Conservation (phyloP, 2,329 filamentous ascomycete species). For the Epicoccum sorghinum region DNA sequence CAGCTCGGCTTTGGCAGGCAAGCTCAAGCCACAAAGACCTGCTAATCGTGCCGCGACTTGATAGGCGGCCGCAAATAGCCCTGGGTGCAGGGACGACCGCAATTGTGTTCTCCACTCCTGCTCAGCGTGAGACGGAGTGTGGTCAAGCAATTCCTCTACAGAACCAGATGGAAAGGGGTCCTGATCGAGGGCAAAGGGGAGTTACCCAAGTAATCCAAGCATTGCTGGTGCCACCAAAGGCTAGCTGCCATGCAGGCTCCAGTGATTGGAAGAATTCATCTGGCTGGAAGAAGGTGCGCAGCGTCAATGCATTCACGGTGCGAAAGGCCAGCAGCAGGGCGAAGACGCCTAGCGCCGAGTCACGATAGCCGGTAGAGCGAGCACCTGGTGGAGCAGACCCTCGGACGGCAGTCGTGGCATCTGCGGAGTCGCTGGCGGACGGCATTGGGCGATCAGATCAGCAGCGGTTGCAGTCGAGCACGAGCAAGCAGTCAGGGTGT, state of each 20-base stretch:
- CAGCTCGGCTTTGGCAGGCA: slow-evolving; percentile 67
- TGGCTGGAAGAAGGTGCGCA: slow-evolving; percentile 94
- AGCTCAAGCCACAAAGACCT: slow-evolving; percentile 58
- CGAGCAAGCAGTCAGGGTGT: slow-evolving; percentile 26
- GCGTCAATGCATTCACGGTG: slow-evolving; percentile 76
- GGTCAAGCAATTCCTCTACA: not conserved
- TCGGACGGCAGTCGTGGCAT: slow-evolving; percentile 37
- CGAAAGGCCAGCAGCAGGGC: slow-evolving; percentile 68
- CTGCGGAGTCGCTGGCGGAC: slow-evolving; percentile 33
- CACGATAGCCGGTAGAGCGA: slow-evolving; percentile 37
- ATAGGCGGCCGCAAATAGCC: slow-evolving; percentile 81
- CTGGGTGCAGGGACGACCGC: slow-evolving; percentile 89
- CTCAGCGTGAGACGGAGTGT: slow-evolving; percentile 36
- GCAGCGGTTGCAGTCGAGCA: slow-evolving; percentile 22
- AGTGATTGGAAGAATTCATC: slow-evolving; percentile 97
- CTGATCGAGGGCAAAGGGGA: slow-evolving; percentile 14
- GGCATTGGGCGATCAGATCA: slow-evolving; percentile 41
- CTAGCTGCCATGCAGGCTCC: slow-evolving; percentile 90
- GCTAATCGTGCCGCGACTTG: slow-evolving; percentile 64
- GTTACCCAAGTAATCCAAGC: slow-evolving; percentile 96
- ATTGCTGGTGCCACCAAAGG: slow-evolving; percentile 76
- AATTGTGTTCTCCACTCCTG: slow-evolving; percentile 93
- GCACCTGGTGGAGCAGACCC: slow-evolving; percentile 29
- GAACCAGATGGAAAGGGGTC: slow-evolving; percentile 1
- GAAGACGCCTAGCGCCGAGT: slow-evolving; percentile 36